phyloP scores from a whole-genome alignment of 2,329 filamentous ascomycete species.

The Sphaerulina musiva region DNA sequence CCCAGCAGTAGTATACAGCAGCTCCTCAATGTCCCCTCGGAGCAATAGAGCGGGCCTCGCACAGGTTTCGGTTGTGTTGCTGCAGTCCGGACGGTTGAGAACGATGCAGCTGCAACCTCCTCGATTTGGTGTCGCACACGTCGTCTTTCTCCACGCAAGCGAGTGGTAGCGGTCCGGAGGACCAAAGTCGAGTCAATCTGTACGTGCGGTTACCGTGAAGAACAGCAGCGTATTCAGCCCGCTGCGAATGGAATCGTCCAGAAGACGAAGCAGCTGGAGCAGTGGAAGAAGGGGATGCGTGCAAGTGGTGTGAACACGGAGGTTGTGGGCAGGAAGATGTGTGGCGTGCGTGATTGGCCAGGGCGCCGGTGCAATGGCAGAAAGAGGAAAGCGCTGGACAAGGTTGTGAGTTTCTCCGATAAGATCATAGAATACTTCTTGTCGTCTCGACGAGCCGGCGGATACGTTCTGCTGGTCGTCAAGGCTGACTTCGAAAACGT shows the following conservation, averaged over 20 bases:
- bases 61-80: neutral
- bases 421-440: neutral
- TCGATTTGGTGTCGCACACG: neutral
- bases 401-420: neutral
- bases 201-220: neutral
- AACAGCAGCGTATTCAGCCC: neutral
- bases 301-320: neutral
- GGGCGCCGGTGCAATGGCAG: neutral
- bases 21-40: neutral
- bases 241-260: neutral
- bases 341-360: neutral
- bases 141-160: neutral
- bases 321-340: neutral
- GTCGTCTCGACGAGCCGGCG: neutral
- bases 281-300: neutral
- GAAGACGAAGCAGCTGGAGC: neutral
- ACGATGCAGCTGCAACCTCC: conserved; percentile 1
- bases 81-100: conserved; percentile 1
- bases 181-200: neutral
- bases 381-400: neutral
- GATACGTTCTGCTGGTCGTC: neutral
- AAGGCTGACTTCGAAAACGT: neutral
- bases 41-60: neutral
- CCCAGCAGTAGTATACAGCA: neutral
- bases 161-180: conserved; percentile 8